A percentile compares a stretch with the other conserved stretches of the same genome.
These are phyloP conservation scores for Schwanniomyces vanrijiae DNA, from an alignment of 805 yeast species.

Conservation along the genomic window DNA sequence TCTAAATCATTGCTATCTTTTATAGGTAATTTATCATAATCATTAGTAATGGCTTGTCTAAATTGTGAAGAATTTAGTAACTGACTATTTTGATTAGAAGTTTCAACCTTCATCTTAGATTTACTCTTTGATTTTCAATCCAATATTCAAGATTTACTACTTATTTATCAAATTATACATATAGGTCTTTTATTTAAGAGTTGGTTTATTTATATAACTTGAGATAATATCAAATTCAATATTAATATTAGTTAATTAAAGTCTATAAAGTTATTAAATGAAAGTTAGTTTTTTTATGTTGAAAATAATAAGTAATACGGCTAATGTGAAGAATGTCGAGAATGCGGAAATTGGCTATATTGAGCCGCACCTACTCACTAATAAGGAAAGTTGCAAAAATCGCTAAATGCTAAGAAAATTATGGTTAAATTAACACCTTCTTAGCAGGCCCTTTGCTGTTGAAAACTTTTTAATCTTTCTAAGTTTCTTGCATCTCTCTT, in stretches of 20 bases:
- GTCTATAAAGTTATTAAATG: neutral
- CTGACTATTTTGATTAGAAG: neutral
- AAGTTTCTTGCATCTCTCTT: conserved; percentile 43
- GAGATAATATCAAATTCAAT: too few relatives aligned
- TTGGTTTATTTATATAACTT: too few relatives aligned
- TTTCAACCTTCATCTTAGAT: neutral
- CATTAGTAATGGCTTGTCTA: neutral
- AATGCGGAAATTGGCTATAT: neutral
- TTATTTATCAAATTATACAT: too few relatives aligned
- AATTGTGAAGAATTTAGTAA: neutral
- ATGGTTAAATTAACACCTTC: neutral
- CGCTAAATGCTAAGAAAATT: neutral
- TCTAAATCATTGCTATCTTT: neutral
- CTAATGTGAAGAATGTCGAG: neutral
- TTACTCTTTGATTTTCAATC: neutral
- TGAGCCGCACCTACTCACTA: neutral
- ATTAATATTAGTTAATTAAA: neutral
- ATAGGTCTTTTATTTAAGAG: too few relatives aligned
- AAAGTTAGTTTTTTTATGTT: neutral
- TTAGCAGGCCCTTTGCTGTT: conserved; percentile 7
- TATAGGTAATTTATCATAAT: neutral
- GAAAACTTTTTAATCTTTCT: conserved; percentile 24
- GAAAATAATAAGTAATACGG: neutral
- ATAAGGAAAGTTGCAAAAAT: neutral
- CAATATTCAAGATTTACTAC: neutral